phyloP scores from a whole-genome alignment of 2,329 filamentous ascomycete genomes.

The Beauveria sp. region DNA sequence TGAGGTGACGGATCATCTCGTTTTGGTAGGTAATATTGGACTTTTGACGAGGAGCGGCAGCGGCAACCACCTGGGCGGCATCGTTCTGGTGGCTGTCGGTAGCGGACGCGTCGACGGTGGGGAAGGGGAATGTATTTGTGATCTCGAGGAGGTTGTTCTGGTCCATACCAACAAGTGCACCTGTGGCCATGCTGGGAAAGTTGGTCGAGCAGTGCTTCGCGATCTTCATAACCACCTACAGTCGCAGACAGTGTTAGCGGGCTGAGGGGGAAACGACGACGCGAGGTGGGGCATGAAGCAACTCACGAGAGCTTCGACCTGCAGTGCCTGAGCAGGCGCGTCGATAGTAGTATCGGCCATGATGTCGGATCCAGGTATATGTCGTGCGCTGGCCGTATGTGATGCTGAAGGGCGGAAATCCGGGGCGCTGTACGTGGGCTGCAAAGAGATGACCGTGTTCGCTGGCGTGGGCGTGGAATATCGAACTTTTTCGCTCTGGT shows the following conservation, averaged over 20 bases:
- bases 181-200: constrained; percentile 85
- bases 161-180: constrained; percentile 91
- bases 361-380: constrained; percentile 26
- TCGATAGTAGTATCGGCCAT: constrained; percentile 59
- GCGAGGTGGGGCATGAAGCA: constrained; percentile 29
- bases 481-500: constrained; percentile 32
- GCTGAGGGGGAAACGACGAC: constrained; percentile 18
- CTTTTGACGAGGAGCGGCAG: constrained; percentile 86
- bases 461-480: constrained; percentile 24
- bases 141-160: constrained; percentile 72
- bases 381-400: constrained; percentile 18
- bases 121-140: constrained; percentile 94
- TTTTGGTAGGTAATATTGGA: constrained; percentile 80
- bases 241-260: constrained; percentile 9
- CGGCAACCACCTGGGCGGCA: constrained; percentile 61
- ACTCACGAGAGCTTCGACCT: constrained; percentile 88
- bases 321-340: constrained; percentile 72
- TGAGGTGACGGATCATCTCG: constrained; percentile 94
- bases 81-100: constrained; percentile 69
- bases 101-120: constrained; percentile 64
- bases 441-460: constrained; percentile 17
- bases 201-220: constrained; percentile 86
- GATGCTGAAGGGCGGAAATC: constrained; percentile 18
- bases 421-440: constrained; percentile 20
- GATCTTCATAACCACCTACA: constrained; percentile 90